These are phyloP conservation scores for Aureoboletus auriporus DNA, from an alignment of 768 basidiomycete species.

Conservation along the genomic window DNA sequence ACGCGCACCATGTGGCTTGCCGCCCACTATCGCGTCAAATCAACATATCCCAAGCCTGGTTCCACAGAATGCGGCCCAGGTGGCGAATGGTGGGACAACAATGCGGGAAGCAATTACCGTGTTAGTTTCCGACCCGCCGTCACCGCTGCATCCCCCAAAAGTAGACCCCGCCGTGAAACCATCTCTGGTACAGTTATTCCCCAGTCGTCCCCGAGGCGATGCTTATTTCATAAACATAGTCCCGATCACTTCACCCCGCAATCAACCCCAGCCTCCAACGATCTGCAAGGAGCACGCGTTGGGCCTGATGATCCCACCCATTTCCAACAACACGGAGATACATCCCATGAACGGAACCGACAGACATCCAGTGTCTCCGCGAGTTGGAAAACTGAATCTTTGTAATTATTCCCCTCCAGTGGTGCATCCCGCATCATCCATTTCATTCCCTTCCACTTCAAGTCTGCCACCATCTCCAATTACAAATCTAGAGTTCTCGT, in stretches of 20 bases:
- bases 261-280: background rate
- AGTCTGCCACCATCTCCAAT: background rate
- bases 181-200: slow-evolving; percentile 12
- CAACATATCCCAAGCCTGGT: slow-evolving; percentile 15
- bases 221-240: slow-evolving; percentile 11
- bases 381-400: slow-evolving; percentile 24
- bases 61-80: slow-evolving; percentile 35
- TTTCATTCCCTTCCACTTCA: background rate
- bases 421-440: background rate
- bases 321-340: background rate
- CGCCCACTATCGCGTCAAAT: slow-evolving; percentile 42
- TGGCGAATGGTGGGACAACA: slow-evolving; percentile 95
- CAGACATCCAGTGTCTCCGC: background rate
- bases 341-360: background rate
- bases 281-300: slow-evolving; percentile 7
- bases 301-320: slow-evolving; percentile 2
- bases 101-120: slow-evolving; percentile 70
- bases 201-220: background rate
- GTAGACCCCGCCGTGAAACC: slow-evolving; percentile 19
- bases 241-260: background rate
- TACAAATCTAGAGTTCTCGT: background rate
- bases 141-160: background rate
- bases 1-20: slow-evolving; percentile 59
- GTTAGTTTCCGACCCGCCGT: slow-evolving; percentile 52
- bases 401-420: slow-evolving; percentile 34